These are phyloP conservation scores for Phytophthora pluvialis DNA, from an alignment of 352 stramenopile genomes.

Conservation along the genomic window DNA sequence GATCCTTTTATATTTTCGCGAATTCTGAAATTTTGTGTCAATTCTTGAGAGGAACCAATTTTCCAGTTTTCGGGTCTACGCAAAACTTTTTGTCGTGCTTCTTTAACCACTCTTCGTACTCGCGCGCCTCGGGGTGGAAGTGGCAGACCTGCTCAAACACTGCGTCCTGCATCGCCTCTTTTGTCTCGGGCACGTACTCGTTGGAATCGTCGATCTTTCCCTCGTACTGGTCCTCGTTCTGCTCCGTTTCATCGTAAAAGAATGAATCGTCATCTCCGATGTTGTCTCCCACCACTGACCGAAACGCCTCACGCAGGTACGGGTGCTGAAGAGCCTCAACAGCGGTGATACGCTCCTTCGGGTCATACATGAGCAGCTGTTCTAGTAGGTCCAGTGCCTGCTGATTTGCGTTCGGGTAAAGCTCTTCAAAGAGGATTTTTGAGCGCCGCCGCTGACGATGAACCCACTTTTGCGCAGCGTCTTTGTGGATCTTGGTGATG, in stretches of 20 bases:
- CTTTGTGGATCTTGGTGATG: conserved; percentile 71
- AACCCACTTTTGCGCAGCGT: conserved; percentile 74
- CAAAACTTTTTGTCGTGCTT: conserved; percentile 69
- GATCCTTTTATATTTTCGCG: too few species aligned
- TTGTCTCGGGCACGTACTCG: conserved; percentile 65
- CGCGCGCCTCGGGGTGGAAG: conserved; percentile 72
- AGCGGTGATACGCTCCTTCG: conserved; percentile 79
- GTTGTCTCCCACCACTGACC: conserved; percentile 40
- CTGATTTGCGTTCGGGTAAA: conserved; percentile 80
- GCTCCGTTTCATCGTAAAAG: conserved; percentile 56
- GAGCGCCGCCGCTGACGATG: conserved; percentile 62
- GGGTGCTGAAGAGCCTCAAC: conserved; percentile 95
- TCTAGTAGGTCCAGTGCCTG: conserved; percentile 75
- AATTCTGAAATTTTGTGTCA: background rate
- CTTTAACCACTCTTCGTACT: conserved; percentile 67
- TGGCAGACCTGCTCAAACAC: conserved; percentile 85
- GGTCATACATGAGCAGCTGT: conserved; percentile 76
- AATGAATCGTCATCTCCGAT: conserved; percentile 25
- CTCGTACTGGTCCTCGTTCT: conserved; percentile 67
- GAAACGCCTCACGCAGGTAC: conserved; percentile 88
- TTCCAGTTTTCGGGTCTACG: conserved; percentile 62
- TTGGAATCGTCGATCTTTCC: conserved; percentile 77
- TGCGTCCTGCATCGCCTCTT: conserved; percentile 73
- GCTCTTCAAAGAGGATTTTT: conserved; percentile 70
- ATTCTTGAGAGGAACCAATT: conserved; percentile 55